Evolutionary conservation across 495 filamentous ascomycete genomes (phyloP), one percentile per base, ranked within the genome.

Genomic region (Trichoderma virens): DNA sequence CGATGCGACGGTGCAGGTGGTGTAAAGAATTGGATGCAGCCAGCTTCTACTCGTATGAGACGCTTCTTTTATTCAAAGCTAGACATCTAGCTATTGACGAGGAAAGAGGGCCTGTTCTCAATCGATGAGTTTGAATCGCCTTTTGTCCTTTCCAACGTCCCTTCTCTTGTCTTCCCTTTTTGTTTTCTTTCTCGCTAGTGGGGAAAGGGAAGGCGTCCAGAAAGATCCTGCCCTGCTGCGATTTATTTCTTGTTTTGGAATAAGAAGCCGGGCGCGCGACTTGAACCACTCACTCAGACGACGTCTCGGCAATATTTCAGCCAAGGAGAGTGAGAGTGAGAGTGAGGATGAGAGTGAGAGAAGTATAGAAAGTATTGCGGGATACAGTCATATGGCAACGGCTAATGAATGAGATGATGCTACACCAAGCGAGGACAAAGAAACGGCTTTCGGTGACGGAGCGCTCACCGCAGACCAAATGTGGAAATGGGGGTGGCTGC

Each of bases 401-500:
- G 20, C 43, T 23, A 5, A 23, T 25, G 20, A 47, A n/a, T n/a
- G n/a, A n/a, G n/a, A n/a, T n/a, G 5, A 47, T 6, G n/a, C 4
- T 9, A 47, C 20, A 20, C 43, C 43, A 23, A n/a, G 20, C 18
- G 3, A 16, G n/a, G 43, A 20, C 43, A 20, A 16, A 23, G 34
- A 20, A 25, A 30, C 51, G 30, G 27, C 51, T 5, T 45, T 56
- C 51, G 51, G 51, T 56, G 51, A 56, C 51, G 23, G 23, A n/a
- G 8, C 25, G 51, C 51, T 56, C 51, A 56, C 51, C 51, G 51
- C 18, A 25, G 13, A 25, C 51, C 51, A 13, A 31, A 56, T 56
- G 3, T 28, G 51, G 51, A 31, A 56, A 56, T 30, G 51, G 51
- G 54, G 59, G 59, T 34, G 59, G n/a, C 28, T 25, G 59, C 31